A percentile compares a stretch with the other conserved stretches of the same genome.
These are phyloP conservation scores for Myochromella boudieri DNA, from an alignment of 768 basidiomycete species.

Conservation along the genomic window DNA sequence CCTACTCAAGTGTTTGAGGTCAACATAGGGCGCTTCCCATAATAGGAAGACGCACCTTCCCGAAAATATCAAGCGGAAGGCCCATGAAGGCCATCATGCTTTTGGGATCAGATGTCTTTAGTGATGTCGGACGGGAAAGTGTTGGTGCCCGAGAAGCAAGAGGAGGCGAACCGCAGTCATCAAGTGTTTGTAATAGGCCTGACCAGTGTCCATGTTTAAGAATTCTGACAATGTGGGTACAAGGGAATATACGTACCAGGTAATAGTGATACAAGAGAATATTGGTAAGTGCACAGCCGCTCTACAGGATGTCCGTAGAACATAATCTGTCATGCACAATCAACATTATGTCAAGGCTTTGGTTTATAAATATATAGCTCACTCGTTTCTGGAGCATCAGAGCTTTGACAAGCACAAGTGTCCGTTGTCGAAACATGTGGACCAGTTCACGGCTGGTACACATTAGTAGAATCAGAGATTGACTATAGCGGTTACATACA, in stretches of 20 bases:
- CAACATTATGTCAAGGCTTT: background rate
- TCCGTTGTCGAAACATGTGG: constrained; percentile 90
- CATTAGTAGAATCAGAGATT: constrained; percentile 6
- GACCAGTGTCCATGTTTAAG: background rate
- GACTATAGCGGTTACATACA: constrained; percentile 41
- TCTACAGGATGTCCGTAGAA: constrained; percentile 98
- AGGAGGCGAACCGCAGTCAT: constrained; percentile 89
- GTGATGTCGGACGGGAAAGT: constrained; percentile 65
- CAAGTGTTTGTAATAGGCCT: constrained; percentile 86
- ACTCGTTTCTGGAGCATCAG: constrained; percentile 93
- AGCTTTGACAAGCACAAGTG: constrained; percentile 91
- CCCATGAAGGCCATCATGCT: constrained; percentile 93
- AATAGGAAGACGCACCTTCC: constrained; percentile 53
- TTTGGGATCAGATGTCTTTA: constrained; percentile 85
- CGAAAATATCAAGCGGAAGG: constrained; percentile 91
- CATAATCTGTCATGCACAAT: constrained; percentile 65
- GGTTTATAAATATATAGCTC: no score
- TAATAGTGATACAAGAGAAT: constrained; percentile 91
- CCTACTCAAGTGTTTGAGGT: constrained; percentile 54
- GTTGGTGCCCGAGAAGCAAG: constrained; percentile 65
- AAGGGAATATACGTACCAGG: constrained; percentile 59
- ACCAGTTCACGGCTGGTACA: constrained; percentile 79
- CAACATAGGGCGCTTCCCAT: no score
- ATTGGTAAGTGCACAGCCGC: constrained; percentile 94
- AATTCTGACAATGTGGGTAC: background rate